These are phyloP conservation scores for Malus hybrid DNA, from an alignment of 331 rosid genomes.

Conservation along the genomic window DNA sequence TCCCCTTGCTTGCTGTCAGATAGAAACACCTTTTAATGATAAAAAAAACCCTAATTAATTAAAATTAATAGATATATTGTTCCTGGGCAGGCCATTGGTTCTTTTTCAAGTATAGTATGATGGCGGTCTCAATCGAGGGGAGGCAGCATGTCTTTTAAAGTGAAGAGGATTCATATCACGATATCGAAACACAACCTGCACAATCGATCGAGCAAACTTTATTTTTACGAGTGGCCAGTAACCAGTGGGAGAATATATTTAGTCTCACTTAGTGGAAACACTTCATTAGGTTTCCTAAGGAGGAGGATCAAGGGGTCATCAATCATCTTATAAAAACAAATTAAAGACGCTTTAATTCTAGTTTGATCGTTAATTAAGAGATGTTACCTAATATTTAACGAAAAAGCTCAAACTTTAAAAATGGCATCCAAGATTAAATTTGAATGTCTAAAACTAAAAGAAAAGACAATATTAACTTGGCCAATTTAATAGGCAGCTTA, in stretches of 20 bases:
- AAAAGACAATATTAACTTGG: too few species aligned
- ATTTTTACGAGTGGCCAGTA: too few species aligned
- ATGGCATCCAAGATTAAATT: too few species aligned
- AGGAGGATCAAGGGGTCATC: slow-evolving; percentile 3
- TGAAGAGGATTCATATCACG: slow-evolving; percentile 22
- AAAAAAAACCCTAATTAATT: slow-evolving; percentile 3
- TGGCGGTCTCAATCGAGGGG: slow-evolving; percentile 50
- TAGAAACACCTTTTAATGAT: slow-evolving; percentile 14
- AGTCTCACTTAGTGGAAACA: slow-evolving; percentile 19
- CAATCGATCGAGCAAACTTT: background rate
- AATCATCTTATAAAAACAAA: background rate
- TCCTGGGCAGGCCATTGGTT: slow-evolving; percentile 4
- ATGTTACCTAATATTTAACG: background rate
- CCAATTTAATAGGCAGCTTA: too few species aligned
- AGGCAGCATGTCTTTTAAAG: slow-evolving; percentile 74
- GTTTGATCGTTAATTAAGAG: background rate
- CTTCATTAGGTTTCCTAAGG: slow-evolving; percentile 22
- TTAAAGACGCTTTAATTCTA: background rate
- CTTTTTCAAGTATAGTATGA: slow-evolving; percentile 30
- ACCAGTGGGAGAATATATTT: too few species aligned
- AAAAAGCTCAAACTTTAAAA: background rate
- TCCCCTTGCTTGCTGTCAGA: slow-evolving; percentile 15
- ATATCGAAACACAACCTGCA: background rate
- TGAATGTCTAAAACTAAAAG: too few species aligned
- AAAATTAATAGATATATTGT: slow-evolving; percentile 15